Base-by-base conservation (phyloP, 2,329 filamentous ascomycete species). In the Ceratocystis destructans region DNA sequence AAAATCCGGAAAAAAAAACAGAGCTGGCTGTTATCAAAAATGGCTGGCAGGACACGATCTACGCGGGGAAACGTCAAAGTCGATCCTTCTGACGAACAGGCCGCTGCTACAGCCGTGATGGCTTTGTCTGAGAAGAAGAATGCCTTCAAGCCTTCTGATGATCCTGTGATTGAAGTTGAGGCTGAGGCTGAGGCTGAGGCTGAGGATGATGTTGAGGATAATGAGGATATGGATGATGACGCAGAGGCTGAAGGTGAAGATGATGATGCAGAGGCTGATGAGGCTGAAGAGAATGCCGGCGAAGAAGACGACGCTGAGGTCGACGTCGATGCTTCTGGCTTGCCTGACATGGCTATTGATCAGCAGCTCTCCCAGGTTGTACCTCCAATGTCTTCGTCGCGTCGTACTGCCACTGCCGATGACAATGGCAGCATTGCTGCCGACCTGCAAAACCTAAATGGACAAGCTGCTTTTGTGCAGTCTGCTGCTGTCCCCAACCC, bases 401-500 rank as follows among this genome's bases (percentile, higher is more conserved):
- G 72, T 61, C 71, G 65, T n/a, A 25, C 55, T 20, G 37, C 69
- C 31, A 44, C 66, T 33, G 66, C 66, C 15, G 68, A 53, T 7
- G 67, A 65, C 20, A 44, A 64, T 28, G 63, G 64, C 17, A 71
- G 69, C 63, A 69, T 71, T 8, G 69, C 69, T 8, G 66, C 69
- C 10, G 61, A 67, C 25, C 70, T 70, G 22, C 62, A 62, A 15
- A 69, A 65, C 50, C 68, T 66, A 57, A 72, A 70, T 28, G 73
- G 37, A 25, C 50, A 57, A n/a, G 25, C 25, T 31, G 45, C 72
- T 62, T 70, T 69, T 15, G 59, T 62, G 22, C 68, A 70, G 33
- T 46, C 57, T 8, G 61, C 69, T n/a, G 64, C 68, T 31, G 57
- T 64, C 12, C 68, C 69, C 20, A 62, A 64, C 28, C 65, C 20